Conservation (phyloP, 2,329 filamentous ascomycete genomes). For the Paraconiothyrium brasiliense region DNA sequence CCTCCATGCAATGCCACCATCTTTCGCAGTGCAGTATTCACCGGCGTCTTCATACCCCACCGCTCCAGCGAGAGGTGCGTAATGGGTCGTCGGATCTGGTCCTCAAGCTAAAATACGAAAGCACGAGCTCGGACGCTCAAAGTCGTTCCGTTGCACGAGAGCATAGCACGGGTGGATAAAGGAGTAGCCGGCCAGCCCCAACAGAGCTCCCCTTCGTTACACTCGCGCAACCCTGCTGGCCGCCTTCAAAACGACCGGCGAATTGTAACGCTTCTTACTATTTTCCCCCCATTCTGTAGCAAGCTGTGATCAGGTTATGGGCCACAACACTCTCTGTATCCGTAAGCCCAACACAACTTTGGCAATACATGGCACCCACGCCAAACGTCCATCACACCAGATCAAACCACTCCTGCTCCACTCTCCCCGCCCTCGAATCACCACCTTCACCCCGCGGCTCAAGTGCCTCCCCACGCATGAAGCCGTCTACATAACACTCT, state of each 20-base stretch:
- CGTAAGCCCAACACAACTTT: neutral
- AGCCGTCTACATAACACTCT: conserved; percentile 18
- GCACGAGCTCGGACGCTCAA: too few species aligned
- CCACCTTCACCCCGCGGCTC: neutral
- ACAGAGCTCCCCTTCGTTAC: too few species aligned
- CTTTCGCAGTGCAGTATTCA: neutral
- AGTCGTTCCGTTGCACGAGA: too few species aligned
- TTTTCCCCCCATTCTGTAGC: neutral
- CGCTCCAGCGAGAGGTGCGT: neutral
- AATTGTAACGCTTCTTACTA: neutral
- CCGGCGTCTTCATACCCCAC: neutral
- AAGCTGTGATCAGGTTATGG: neutral
- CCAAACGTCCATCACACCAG: conserved; percentile 7
- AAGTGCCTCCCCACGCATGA: conserved; percentile 18
- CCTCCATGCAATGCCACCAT: neutral
- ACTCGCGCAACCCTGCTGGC: too few species aligned
- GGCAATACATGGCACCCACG: neutral
- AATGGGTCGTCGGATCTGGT: neutral
- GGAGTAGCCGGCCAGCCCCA: too few species aligned
- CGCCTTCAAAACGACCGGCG: neutral
- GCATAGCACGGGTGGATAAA: too few species aligned
- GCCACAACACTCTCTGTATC: neutral
- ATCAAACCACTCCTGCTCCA: conserved; percentile 19
- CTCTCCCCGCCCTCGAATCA: neutral
- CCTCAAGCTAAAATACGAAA: neutral